Evolutionary conservation across 177 flowering plant genomes (phyloP), one percentile per base, ranked within the genome.

Genomic region (Vitis hybrid): DNA sequence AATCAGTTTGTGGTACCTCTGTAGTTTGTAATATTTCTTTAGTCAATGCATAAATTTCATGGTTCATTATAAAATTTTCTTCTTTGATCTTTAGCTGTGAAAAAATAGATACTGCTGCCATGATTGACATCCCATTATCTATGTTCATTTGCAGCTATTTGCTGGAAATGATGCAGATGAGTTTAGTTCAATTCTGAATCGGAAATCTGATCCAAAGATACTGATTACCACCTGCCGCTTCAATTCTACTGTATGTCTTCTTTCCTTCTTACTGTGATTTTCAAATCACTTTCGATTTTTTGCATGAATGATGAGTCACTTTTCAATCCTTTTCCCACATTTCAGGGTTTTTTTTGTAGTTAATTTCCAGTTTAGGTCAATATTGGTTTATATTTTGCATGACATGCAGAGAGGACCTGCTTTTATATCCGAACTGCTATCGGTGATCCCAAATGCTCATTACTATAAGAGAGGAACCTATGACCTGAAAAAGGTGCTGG

Each of bases 381-480:
- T 49, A 55, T 15, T n/a, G 59, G 66, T 52, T 69, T 56, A 50
- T 56, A 18, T 49, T 27, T 62, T 14, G 48, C 58, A 52, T 73
- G 72, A 11, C 70, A 50, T 83, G 56, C 88, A 94, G 98, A 89
- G 97, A 72, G 98, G 98, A 56, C 99, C 98, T 66, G 93, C 83
- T 19, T 93, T 95, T 76, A 86, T 91, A 68, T 73, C 80, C 8
- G 98, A 95, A 66, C 76, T 95, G 24, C 87, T 93, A 12, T 65
- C 86, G 11, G 94, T 91, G 58, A 91, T 95, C 60, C 99, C 99
- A 17, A 95, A 93, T 85, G 88, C 97, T 2, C 84, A 88, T 56
- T 95, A 89, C 68, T 83, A 78, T 72, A 91, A 86, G 79, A 87
- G 99, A 80, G 98, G 99, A 79, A 95, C 99, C 18, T 90, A 91